Evolutionary conservation across 2,329 filamentous ascomycete genomes (phyloP).

Genomic region (Orbilia brochopaga): DNA sequence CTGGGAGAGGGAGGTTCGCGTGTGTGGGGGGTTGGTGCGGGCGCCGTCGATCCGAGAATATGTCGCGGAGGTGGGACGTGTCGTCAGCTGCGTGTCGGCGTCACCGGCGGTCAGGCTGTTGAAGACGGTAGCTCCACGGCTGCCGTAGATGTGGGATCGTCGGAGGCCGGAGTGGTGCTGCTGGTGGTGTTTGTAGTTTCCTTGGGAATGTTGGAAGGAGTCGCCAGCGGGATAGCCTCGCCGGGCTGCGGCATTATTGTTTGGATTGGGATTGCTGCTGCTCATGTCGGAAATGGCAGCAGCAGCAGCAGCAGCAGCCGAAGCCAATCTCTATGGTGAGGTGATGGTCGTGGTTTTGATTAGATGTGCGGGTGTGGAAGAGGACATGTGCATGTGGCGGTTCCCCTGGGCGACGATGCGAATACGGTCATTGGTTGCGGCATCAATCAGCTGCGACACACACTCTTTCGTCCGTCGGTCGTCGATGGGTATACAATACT

Average conservation of each 20-base stretch:
- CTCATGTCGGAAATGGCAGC: slow-evolving; percentile 40
- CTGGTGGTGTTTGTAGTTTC: slow-evolving; percentile 3
- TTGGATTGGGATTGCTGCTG: slow-evolving; percentile 31
- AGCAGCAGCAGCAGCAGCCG: slow-evolving; percentile 14
- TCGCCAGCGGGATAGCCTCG: slow-evolving; percentile 38
- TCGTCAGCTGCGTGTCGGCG: not conserved
- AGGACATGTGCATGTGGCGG: slow-evolving; percentile 26
- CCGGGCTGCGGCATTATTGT: slow-evolving; percentile 20
- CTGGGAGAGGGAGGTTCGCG: not conserved
- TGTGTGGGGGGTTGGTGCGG: slow-evolving; percentile 3
- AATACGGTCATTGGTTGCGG: slow-evolving; percentile 28
- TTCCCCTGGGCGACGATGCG: slow-evolving; percentile 33
- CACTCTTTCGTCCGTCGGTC: not conserved
- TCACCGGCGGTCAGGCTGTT: slow-evolving; percentile 10
- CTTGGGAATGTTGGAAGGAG: slow-evolving; percentile 16
- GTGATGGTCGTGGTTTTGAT: not conserved
- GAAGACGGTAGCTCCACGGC: slow-evolving; percentile 16
- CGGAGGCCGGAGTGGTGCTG: slow-evolving; percentile 20
- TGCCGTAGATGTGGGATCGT: slow-evolving; percentile 41
- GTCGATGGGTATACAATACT: too few species aligned
- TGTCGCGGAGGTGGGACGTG: slow-evolving; percentile 8
- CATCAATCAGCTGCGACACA: slow-evolving; percentile 17
- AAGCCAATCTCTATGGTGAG: not conserved
- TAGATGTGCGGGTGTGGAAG: not conserved
- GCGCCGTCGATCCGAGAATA: slow-evolving; percentile 36